Evolutionary conservation across 495 filamentous ascomycete species (phyloP).

Genomic region (Hyaloscypha variabilis): DNA sequence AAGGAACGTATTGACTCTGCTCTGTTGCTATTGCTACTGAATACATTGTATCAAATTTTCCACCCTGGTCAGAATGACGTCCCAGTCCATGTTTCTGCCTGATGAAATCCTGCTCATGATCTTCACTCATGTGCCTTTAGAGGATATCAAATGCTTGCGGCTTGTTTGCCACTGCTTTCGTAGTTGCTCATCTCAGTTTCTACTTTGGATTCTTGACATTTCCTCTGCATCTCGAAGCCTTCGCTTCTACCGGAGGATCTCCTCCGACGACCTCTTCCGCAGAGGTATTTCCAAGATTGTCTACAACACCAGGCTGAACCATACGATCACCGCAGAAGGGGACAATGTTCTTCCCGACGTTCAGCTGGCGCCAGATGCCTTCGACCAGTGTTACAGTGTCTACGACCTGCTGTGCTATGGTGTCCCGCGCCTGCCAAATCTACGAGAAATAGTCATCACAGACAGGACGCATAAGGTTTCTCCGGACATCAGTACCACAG

Average conservation of each 20-base stretch:
- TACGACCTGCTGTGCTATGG: not conserved
- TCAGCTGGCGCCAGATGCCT: not conserved
- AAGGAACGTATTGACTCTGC: too few relatives aligned
- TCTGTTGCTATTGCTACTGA: not conserved
- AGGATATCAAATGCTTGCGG: not conserved
- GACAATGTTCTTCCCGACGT: not conserved
- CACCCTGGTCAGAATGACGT: not conserved
- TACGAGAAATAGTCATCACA: not conserved
- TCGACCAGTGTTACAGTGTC: not conserved
- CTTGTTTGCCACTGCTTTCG: not conserved
- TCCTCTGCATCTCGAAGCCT: not conserved
- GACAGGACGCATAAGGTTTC: not conserved
- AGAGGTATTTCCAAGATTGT: not conserved
- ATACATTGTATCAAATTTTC: not conserved
- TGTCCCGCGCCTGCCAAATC: not conserved
- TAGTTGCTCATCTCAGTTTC: not conserved
- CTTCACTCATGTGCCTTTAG: not conserved
- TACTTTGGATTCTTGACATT: not conserved
- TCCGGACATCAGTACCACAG: not conserved
- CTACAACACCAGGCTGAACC: not conserved
- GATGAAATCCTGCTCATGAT: not conserved
- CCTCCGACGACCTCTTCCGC: slow-evolving; percentile 6
- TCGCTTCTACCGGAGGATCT: not conserved
- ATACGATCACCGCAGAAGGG: not conserved
- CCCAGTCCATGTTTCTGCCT: not conserved